A percentile compares a stretch with the other conserved stretches of the same genome.
Evolutionary conservation across 495 filamentous ascomycete species (phyloP).

Genomic region (Penicillium verhagenii): DNA sequence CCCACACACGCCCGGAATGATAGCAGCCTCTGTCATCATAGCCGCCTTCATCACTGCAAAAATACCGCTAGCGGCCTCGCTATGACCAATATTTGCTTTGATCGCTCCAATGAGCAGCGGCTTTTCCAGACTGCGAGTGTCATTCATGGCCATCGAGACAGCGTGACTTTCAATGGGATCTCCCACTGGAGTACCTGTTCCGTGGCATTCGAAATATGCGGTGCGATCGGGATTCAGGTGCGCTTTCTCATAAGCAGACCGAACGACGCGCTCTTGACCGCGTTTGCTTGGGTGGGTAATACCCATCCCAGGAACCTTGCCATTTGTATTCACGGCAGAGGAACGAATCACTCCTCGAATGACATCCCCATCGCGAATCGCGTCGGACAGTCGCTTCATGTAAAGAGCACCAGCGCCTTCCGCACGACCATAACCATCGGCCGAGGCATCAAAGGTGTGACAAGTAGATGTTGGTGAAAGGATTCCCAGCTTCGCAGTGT

Average conservation of each 20-base stretch:
- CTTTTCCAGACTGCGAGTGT: background rate
- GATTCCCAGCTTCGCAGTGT: constrained; percentile 27
- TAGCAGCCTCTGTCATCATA: constrained; percentile 39
- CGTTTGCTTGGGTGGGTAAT: background rate
- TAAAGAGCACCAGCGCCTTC: constrained; percentile 47
- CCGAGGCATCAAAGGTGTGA: constrained; percentile 59
- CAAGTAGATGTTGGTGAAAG: constrained; percentile 38
- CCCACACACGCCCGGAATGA: constrained; percentile 35
- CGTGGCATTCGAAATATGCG: background rate
- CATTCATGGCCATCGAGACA: background rate
- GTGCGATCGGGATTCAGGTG: background rate
- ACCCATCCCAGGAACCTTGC: constrained; percentile 5
- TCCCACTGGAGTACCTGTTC: background rate
- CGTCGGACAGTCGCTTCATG: constrained; percentile 34
- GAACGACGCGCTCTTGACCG: background rate
- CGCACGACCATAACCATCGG: constrained; percentile 64
- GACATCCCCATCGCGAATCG: constrained; percentile 33
- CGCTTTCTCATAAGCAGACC: background rate
- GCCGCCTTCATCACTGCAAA: constrained; percentile 45
- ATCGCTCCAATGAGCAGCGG: constrained; percentile 37
- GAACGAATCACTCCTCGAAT: constrained; percentile 44
- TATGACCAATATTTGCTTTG: constrained; percentile 47
- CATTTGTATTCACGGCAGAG: constrained; percentile 38
- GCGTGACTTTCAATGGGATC: background rate
- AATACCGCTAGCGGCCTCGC: constrained; percentile 38